Evolutionary conservation across 169 alveolate species (phyloP).

Genomic region (Pseudocohnilembus persalinus): DNA sequence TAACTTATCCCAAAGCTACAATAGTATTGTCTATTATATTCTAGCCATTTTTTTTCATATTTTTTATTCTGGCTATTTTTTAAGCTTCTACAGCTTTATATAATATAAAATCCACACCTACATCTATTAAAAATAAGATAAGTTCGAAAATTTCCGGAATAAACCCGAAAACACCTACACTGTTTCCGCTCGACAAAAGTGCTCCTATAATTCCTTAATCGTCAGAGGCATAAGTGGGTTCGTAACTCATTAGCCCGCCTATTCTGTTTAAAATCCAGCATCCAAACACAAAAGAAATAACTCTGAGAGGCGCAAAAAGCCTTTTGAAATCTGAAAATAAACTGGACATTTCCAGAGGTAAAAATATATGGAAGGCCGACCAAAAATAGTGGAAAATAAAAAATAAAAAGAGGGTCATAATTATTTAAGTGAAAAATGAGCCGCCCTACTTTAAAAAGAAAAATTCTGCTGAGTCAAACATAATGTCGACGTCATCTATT

Average conservation of each 20-base stretch:
- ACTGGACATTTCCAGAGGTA: conserved; percentile 6
- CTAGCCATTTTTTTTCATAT: too few relatives aligned
- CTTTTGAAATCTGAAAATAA: background rate
- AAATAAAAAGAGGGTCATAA: conserved; percentile 4
- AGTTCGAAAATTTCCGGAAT: conserved; percentile 20
- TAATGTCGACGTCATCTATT: background rate
- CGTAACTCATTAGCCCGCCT: conserved; percentile 8
- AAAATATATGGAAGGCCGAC: background rate
- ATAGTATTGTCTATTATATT: too few relatives aligned
- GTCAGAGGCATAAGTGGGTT: background rate
- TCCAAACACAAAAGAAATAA: background rate
- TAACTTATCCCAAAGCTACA: too few relatives aligned
- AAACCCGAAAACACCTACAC: conserved; percentile 9
- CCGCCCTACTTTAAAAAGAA: background rate
- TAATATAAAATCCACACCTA: too few relatives aligned
- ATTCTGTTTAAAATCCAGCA: background rate
- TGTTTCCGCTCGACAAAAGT: background rate
- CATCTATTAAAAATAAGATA: background rate
- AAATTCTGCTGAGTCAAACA: background rate
- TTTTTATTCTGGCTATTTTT: too few relatives aligned
- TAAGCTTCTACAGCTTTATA: too few relatives aligned
- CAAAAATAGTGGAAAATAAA: background rate
- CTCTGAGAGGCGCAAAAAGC: background rate
- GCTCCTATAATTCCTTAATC: background rate
- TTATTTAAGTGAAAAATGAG: background rate